Evolutionary conservation across 306 rosid species (phyloP).

Genomic region (Acmispon strigosus): DNA sequence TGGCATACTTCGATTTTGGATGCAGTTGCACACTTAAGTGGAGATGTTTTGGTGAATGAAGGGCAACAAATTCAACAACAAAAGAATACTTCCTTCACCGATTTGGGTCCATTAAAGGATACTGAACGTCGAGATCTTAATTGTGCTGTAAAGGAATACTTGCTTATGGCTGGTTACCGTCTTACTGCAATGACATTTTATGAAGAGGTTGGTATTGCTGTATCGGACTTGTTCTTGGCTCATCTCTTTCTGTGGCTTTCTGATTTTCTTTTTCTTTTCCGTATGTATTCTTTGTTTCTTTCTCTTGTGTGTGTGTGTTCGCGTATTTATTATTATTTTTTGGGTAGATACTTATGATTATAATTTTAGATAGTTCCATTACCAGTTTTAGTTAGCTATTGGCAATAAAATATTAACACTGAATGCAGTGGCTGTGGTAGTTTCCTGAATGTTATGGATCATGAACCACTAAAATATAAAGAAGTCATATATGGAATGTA

Average conservation of each 20-base stretch:
- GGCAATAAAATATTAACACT: background rate
- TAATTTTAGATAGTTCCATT: background rate
- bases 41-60: constrained; percentile 33
- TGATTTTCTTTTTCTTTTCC: background rate
- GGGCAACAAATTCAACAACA: constrained; percentile 43
- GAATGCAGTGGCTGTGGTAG: background rate
- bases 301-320: background rate
- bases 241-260: background rate
- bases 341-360: no score
- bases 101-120: constrained; percentile 82
- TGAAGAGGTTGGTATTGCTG: constrained; percentile 67
- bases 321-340: no score
- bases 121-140: constrained; percentile 81
- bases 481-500: background rate
- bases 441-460: background rate
- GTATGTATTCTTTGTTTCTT: background rate
- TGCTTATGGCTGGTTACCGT: constrained; percentile 90
- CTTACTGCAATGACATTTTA: constrained; percentile 98
- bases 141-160: constrained; percentile 92
- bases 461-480: background rate
- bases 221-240: background rate
- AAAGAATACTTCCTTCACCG: constrained; percentile 46
- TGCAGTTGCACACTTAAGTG: constrained; percentile 39
- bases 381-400: background rate
- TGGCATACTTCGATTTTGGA: constrained; percentile 11